Percentiles rank a stretch among this genome's conserved stretches.
Evolutionary conservation across 495 filamentous ascomycete genomes (phyloP).

Genomic region (Paragyromitra xinjiangensis): DNA sequence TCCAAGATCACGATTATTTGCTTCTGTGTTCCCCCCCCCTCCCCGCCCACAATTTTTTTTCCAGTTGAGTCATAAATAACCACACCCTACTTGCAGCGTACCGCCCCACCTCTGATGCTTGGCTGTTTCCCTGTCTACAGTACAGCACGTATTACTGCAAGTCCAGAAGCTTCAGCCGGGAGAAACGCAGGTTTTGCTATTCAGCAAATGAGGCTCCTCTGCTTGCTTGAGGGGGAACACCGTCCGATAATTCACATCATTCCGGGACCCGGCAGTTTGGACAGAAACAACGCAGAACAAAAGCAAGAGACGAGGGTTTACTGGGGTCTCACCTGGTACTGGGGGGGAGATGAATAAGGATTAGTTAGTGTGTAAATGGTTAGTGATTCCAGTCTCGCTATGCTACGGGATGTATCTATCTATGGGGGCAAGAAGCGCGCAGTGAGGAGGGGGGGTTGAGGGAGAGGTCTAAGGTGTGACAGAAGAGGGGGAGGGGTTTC

Average conservation of each 20-base stretch:
- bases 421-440: conserved; percentile 11
- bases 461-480: conserved; percentile 20
- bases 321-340: conserved; percentile 38
- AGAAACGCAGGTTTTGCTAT: not conserved
- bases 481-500: conserved; percentile 43
- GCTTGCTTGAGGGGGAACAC: not conserved
- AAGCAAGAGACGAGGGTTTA: conserved; percentile 20
- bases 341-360: conserved; percentile 2
- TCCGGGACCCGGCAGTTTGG: conserved; percentile 9
- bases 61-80: conserved; percentile 52
- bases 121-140: conserved; percentile 20
- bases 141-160: conserved; percentile 13
- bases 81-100: conserved; percentile 34
- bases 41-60: conserved; percentile 4
- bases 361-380: conserved; percentile 34
- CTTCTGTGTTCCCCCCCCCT: conserved; percentile 23
- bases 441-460: conserved; percentile 3
- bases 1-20: conserved; percentile 42
- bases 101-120: conserved; percentile 43
- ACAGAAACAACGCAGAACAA: conserved; percentile 30
- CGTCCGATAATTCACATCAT: not conserved
- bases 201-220: conserved; percentile 16
- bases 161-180: conserved; percentile 28
- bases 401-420: conserved; percentile 30
- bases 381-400: conserved; percentile 24